Evolutionary conservation across 768 basidiomycete species (phyloP).

Genomic region (Lentinus tigrinus): DNA sequence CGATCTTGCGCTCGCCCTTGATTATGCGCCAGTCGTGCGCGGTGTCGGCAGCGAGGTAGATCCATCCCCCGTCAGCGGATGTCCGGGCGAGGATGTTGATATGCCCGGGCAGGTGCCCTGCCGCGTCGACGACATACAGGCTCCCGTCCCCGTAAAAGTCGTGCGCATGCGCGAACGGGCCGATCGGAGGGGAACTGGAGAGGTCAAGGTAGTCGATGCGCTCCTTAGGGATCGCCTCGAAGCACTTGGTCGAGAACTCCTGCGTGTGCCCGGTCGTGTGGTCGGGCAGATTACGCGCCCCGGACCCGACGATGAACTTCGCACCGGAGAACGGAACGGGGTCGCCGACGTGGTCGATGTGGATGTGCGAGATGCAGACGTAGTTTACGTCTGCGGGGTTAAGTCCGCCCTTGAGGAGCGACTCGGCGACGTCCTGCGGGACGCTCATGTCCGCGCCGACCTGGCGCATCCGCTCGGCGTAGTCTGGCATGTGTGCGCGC

Average conservation of each 20-base stretch:
- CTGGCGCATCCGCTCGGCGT: constrained; percentile 27
- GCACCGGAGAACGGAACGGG: constrained; percentile 43
- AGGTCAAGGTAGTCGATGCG: constrained; percentile 21
- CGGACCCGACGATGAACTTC: constrained; percentile 47
- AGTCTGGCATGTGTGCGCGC: constrained; percentile 38
- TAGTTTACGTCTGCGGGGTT: constrained; percentile 43
- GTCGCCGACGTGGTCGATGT: constrained; percentile 42
- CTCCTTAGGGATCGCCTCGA: constrained; percentile 8
- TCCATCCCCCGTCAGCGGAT: constrained; percentile 51
- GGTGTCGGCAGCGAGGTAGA: constrained; percentile 54
- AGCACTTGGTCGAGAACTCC: constrained; percentile 33
- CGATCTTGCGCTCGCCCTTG: constrained; percentile 42
- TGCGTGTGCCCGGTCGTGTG: constrained; percentile 41
- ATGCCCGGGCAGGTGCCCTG: constrained; percentile 56
- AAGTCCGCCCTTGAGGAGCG: constrained; percentile 47
- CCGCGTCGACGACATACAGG: constrained; percentile 54
- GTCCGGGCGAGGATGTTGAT: constrained; percentile 55
- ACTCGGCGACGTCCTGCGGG: constrained; percentile 39
- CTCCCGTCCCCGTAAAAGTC: constrained; percentile 60
- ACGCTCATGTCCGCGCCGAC: constrained; percentile 12
- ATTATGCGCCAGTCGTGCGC: constrained; percentile 55
- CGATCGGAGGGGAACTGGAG: constrained; percentile 38
- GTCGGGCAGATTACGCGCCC: constrained; percentile 26
- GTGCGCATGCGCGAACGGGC: constrained; percentile 47
- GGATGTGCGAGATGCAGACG: constrained; percentile 50